phyloP scores from a whole-genome alignment of 352 stramenopile genomes.

The Pythium grandisporangium region DNA sequence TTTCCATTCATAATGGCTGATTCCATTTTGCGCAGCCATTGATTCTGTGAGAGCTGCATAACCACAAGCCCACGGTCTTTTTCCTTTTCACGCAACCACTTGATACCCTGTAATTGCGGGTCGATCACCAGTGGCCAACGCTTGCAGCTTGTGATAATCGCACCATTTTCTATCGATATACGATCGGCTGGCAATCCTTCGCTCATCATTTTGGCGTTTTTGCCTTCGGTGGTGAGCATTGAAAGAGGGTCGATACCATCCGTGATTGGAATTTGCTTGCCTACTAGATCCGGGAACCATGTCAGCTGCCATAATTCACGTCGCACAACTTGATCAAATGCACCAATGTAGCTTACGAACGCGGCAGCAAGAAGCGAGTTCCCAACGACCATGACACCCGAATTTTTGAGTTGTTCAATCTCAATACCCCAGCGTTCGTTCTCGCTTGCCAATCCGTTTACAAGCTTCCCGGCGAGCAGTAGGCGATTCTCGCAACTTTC shows the following conservation, averaged over 20 bases:
- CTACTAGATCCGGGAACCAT: conserved; percentile 86
- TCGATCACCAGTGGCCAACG: conserved; percentile 97
- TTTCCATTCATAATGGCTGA: conserved; percentile 92
- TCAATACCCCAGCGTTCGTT: conserved; percentile 96
- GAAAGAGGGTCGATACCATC: conserved; percentile 92
- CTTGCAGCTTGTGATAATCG: conserved; percentile 96
- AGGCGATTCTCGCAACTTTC: conserved; percentile 90
- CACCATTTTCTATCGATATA: conserved; percentile 97
- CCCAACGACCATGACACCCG: conserved; percentile 92
- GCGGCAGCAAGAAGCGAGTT: conserved; percentile 95
- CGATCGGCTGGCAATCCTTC: conserved; percentile 95
- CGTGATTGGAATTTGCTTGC: conserved; percentile 91
- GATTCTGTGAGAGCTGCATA: conserved; percentile 94
- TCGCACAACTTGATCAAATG: conserved; percentile 92
- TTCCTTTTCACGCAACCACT: conserved; percentile 96
- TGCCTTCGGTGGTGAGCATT: conserved; percentile 94
- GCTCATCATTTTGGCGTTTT: conserved; percentile 97
- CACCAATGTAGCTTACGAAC: conserved; percentile 97
- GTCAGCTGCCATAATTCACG: conserved; percentile 73
- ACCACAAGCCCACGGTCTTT: conserved; percentile 88
- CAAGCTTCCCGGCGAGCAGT: conserved; percentile 90
- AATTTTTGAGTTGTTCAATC: conserved; percentile 94
- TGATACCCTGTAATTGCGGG: conserved; percentile 97
- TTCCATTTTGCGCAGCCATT: conserved; percentile 94
- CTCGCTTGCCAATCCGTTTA: conserved; percentile 93